These are phyloP conservation scores for Pestalotiopsis sp. DNA, from an alignment of 2,329 filamentous ascomycete genomes.

Conservation along the genomic window DNA sequence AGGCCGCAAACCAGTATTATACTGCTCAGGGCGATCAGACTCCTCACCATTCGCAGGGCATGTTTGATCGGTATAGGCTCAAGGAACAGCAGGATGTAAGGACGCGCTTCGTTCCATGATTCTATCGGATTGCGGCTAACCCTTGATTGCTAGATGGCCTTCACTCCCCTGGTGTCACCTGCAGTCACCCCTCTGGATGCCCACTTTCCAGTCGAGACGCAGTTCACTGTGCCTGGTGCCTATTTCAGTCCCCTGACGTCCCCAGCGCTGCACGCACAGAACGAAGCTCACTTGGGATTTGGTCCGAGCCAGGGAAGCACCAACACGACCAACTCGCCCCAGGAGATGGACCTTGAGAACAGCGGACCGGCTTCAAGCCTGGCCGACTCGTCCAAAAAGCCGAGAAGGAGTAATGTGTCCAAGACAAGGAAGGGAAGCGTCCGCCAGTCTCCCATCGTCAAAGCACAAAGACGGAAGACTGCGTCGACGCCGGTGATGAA, in stretches of 20 bases:
- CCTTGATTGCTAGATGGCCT: conserved; percentile 59
- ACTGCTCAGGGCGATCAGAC: conserved; percentile 53
- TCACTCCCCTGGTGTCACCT: conserved; percentile 82
- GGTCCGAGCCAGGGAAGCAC: conserved; percentile 43
- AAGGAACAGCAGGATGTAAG: conserved; percentile 72
- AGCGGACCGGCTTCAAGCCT: conserved; percentile 40
- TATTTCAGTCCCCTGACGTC: conserved; percentile 87
- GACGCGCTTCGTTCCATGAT: conserved; percentile 16
- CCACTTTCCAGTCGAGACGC: conserved; percentile 63
- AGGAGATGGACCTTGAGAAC: conserved; percentile 58
- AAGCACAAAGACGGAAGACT: conserved; percentile 61
- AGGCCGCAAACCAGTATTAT: conserved; percentile 64
- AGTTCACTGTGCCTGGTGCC: conserved; percentile 66
- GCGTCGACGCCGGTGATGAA: conserved; percentile 58
- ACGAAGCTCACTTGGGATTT: conserved; percentile 49
- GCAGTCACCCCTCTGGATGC: conserved; percentile 79
- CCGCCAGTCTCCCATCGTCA: conserved; percentile 73
- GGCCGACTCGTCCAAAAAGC: conserved; percentile 54
- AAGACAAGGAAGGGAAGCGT: conserved; percentile 59
- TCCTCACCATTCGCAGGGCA: conserved; percentile 56
- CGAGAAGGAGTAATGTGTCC: conserved; percentile 52
- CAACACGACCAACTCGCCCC: conserved; percentile 55
- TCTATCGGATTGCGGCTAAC: background rate
- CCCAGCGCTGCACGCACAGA: conserved; percentile 76
- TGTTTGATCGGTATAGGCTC: conserved; percentile 68